A percentile compares a stretch with the other conserved stretches of the same genome.
Conservation (phyloP, 2,329 filamentous ascomycete species). For the Aspergillus luchuensis region DNA sequence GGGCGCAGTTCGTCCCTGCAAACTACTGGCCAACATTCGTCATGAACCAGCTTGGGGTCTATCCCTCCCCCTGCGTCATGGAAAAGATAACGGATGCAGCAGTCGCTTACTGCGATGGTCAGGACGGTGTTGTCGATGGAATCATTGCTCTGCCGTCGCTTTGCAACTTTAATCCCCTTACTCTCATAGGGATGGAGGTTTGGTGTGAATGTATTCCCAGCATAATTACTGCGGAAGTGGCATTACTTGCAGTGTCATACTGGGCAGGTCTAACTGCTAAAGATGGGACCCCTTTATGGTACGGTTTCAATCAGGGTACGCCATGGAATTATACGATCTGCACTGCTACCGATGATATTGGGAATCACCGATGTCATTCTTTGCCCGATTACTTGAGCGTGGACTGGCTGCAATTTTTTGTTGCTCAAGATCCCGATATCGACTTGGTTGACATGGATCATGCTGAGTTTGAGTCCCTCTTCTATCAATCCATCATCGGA, state of each 20-base stretch:
- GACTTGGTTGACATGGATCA: not conserved
- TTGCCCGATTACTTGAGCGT: not conserved
- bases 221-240: no score
- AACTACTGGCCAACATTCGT: constrained; percentile 13
- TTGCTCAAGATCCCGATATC: not conserved
- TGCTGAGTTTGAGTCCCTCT: constrained; percentile 5
- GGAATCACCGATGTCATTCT: no score
- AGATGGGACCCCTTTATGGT: not conserved
- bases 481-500: constrained; percentile 25
- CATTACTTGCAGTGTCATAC: not conserved
- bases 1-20: constrained; percentile 27
- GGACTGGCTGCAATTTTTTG: not conserved
- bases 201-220: no score
- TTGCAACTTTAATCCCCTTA: constrained; percentile 10
- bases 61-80: constrained; percentile 13
- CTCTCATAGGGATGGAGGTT: no score
- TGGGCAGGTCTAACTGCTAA: not conserved
- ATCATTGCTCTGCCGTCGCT: constrained; percentile 8
- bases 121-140: constrained; percentile 15
- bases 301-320: not conserved
- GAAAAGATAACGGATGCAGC: constrained; percentile 6
- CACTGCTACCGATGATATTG: no score
- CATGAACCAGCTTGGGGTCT: constrained; percentile 6
- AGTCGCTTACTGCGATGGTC: constrained; percentile 9
- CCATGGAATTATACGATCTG: not conserved